Evolutionary conservation across 108 stramenopile genomes (phyloP), one percentile per base, ranked within the genome.

Genomic region (Halocafeteria seosinensis): DNA sequence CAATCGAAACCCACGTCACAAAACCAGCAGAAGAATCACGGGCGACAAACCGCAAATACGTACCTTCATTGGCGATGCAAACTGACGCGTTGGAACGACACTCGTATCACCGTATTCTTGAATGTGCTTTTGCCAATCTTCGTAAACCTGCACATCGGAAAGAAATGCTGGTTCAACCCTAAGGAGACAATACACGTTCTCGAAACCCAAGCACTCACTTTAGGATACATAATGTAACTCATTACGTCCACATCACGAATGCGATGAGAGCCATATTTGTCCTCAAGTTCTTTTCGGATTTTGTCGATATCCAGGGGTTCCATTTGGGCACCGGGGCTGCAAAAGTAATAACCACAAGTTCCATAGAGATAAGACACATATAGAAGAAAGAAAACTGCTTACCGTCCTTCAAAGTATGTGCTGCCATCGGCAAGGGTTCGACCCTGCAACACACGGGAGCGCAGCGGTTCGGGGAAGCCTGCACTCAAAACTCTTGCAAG

Each of bases 401-500:
- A n/a, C 5, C 94, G 85, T 11, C 89, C 94, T 51, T 86, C 78
- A 55, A 93, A 92, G 62, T 74, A 79, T 42, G 72, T 69, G 21
- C 85, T 86, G 58, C 84, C 73, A 30, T 83, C 85, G 6, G 87
- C 79, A 61, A 95, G 87, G 6, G 73, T 85, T 47, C 76, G 66
- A 6, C 86, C 89, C 69, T 87, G 84, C 21, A 91, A 57, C 29
- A 90, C 87, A 38, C 76, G 50, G 9, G 80, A 70, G 35, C 91
- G 81, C 13, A 95, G 70, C 26, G 90, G 90, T 68, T 95, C 94
- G 4, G 94, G 94, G 78, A 95, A 95, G 28, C 94, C 94, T n/a
- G n/a, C n/a, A n/a, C n/a, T n/a, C n/a, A n/a, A n/a, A n/a, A n/a
- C n/a, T n/a, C n/a, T n/a, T n/a, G n/a, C n/a, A n/a, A n/a, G 64